These are phyloP conservation scores for Dioscorea zingiberensis DNA, from an alignment of 106 monocot genomes.

Conservation along the genomic window DNA sequence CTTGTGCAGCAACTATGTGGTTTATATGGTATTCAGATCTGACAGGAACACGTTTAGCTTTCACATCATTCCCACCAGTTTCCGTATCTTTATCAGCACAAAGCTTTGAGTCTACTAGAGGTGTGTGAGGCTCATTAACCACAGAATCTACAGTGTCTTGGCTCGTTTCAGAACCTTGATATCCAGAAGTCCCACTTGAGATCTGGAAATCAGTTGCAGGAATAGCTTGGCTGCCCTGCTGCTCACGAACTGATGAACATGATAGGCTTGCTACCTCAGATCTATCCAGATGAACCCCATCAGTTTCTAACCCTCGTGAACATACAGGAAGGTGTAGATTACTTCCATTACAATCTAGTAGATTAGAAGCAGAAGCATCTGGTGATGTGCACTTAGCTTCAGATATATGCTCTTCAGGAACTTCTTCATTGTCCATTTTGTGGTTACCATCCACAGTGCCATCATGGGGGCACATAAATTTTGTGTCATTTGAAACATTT, in stretches of 20 bases:
- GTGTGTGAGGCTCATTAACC: not conserved
- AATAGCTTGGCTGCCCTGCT: not conserved
- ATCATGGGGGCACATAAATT: not conserved
- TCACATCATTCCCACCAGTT: not conserved
- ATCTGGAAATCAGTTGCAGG: not conserved
- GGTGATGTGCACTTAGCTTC: not conserved
- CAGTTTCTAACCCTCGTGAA: not conserved
- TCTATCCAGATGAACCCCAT: not conserved
- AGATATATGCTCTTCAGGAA: not conserved
- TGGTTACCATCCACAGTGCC: not conserved
- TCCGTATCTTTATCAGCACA: not conserved
- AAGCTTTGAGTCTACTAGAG: not conserved
- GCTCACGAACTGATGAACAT: not conserved
- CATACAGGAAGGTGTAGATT: not conserved
- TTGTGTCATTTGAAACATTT: not conserved
- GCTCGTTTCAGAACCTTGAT: no score
- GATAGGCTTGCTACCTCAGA: not conserved
- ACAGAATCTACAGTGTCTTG: no score
- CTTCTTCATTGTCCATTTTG: not conserved
- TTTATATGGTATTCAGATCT: not conserved
- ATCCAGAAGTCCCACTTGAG: not conserved
- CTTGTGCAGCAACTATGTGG: not conserved
- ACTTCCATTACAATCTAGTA: not conserved
- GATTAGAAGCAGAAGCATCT: not conserved
- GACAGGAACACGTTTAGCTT: not conserved